These are phyloP conservation scores for Chenopodium formosanum DNA, from an alignment of 148 eudicot species.

Conservation along the genomic window DNA sequence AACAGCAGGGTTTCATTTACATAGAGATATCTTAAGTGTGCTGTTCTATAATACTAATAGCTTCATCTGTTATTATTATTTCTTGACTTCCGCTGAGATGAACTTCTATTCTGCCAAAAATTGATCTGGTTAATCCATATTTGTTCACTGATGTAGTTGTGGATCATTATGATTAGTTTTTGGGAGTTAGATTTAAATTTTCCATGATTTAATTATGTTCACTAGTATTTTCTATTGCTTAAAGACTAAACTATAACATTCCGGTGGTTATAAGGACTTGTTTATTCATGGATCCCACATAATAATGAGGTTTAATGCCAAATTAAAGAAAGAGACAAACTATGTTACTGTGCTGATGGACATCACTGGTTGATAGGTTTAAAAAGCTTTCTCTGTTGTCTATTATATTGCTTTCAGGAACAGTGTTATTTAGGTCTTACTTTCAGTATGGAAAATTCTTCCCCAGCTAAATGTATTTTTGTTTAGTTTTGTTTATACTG, in stretches of 20 bases:
- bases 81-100: not conserved
- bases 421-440: slow-evolving; percentile 10
- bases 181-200: slow-evolving; percentile 4
- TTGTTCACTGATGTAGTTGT: not conserved
- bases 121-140: not conserved
- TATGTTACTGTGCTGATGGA: slow-evolving; percentile 12
- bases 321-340: not conserved
- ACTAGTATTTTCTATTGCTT: not conserved
- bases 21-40: not conserved
- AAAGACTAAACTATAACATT: slow-evolving; percentile 13
- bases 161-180: slow-evolving; percentile 9
- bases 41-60: not conserved
- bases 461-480: not conserved
- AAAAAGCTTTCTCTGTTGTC: slow-evolving; percentile 16
- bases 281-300: slow-evolving; percentile 23
- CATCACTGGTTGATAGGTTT: not conserved
- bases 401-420: slow-evolving; percentile 4
- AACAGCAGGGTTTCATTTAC: not conserved
- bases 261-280: slow-evolving; percentile 17
- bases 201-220: not conserved
- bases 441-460: not conserved
- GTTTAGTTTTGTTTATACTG: not conserved
- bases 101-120: not conserved
- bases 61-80: not conserved
- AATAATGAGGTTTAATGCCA: slow-evolving; percentile 12